These are phyloP conservation scores for Xerocomus tenax DNA, from an alignment of 1,284 basidiomycete genomes.

Conservation along the genomic window DNA sequence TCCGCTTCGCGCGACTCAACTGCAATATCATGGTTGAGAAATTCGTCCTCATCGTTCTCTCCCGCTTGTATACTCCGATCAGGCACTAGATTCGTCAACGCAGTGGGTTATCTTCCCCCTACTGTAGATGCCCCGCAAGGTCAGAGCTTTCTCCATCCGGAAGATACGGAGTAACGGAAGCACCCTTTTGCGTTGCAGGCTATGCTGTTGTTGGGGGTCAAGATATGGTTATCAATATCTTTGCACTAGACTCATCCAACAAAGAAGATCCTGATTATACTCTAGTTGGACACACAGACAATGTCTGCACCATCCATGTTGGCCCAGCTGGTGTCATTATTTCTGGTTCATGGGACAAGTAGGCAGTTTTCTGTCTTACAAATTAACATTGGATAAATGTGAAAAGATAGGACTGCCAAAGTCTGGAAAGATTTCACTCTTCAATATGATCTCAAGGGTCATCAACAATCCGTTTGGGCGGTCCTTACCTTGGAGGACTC, in stretches of 20 bases:
- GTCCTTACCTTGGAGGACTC: constrained; percentile 77
- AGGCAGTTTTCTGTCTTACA: constrained; percentile 27
- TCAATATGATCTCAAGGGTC: constrained; percentile 72
- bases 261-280: constrained; percentile 68
- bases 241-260: constrained; percentile 46
- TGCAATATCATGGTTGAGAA: constrained; percentile 74
- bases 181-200: constrained; percentile 40
- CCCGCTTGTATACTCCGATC: constrained; percentile 53
- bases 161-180: constrained; percentile 4
- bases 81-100: constrained; percentile 73
- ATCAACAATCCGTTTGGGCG: constrained; percentile 91
- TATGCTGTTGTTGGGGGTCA: constrained; percentile 79
- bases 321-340: constrained; percentile 66
- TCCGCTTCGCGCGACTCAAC: constrained; percentile 87
- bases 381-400: background rate
- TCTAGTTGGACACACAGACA: constrained; percentile 83
- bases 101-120: constrained; percentile 69
- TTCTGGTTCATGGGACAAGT: constrained; percentile 98
- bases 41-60: constrained; percentile 44
- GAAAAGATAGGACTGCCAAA: constrained; percentile 68
- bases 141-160: constrained; percentile 28
- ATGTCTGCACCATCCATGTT: constrained; percentile 81
- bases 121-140: constrained; percentile 61
- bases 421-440: constrained; percentile 84
- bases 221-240: constrained; percentile 78